These are phyloP conservation scores for Fistulina hepatica DNA, from an alignment of 1,284 basidiomycete genomes.

Conservation along the genomic window DNA sequence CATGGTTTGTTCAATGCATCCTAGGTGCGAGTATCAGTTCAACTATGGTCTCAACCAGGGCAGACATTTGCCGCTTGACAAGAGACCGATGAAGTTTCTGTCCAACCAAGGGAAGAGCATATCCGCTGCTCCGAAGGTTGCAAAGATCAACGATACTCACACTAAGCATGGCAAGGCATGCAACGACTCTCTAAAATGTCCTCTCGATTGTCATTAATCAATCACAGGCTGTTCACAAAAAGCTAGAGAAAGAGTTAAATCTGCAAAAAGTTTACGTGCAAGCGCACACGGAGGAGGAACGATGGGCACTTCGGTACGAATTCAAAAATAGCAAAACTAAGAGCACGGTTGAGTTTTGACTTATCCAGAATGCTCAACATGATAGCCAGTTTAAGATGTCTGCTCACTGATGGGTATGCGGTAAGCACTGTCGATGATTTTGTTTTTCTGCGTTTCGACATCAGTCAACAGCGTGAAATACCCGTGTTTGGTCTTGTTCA, in stretches of 20 bases:
- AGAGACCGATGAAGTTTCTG: constrained; percentile 51
- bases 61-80: constrained; percentile 39
- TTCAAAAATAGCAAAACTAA: background rate
- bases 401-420: constrained; percentile 41
- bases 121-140: constrained; percentile 44
- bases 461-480: constrained; percentile 51
- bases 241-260: constrained; percentile 66
- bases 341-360: background rate
- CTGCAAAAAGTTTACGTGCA: constrained; percentile 38
- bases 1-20: constrained; percentile 1
- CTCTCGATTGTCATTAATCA: background rate
- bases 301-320: constrained; percentile 23
- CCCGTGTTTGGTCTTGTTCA: constrained; percentile 61
- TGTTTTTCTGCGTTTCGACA: background rate
- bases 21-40: constrained; percentile 70
- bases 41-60: constrained; percentile 60
- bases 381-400: constrained; percentile 30
- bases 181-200: constrained; percentile 7
- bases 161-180: constrained; percentile 52
- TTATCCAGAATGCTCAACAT: constrained; percentile 17
- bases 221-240: constrained; percentile 56
- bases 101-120: constrained; percentile 61
- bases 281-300: constrained; percentile 21
- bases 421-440: constrained; percentile 17
- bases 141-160: constrained; percentile 46